Base-by-base conservation (phyloP, 495 filamentous ascomycete species). In the Chaetomidium leptoderma region DNA sequence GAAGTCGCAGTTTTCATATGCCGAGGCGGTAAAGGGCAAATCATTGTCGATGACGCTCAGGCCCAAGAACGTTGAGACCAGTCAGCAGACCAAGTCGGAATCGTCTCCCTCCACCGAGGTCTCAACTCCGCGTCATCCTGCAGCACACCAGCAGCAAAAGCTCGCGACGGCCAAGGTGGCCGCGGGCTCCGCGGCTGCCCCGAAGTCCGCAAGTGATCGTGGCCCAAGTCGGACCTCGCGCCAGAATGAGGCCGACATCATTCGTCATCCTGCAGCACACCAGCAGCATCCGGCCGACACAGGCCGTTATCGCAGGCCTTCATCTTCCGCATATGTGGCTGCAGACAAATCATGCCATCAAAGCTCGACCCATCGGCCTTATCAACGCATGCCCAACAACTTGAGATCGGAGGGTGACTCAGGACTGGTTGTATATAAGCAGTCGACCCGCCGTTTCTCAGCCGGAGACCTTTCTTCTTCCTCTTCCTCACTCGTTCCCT, bases 21-120 rank as follows among this genome's bases (percentile, higher is more conserved):
- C 56, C 2, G 56, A 59, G 16, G 57, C 55, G 14, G 46, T 53
- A 9, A 56, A 57, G 35, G 61, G 51, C n/a, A 42, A 30, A 19
- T 0, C 24, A 42, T 40, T 29, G 19, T 7, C 11, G 10, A 23
- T 23, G 11, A 4, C 24, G 0, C 26, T 17, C 8, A 30, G 13
- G 10, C 10, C 2, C 26, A 50, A 2, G 35, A 21, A 50, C 2
- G 53, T 1, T 13, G 16, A 30, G 23, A 10, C 33, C 9, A 13
- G n/a, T 0, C 23, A 11, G 1, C 19, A 17, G 33, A n/a, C 26
- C 32, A 4, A 16, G 6, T 10, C 17, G 17, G 30, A 1, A 2
- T 0, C 24, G n/a, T n/a, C 9, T 4, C 8, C 21, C n/a, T 14
- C 16, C 4, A 9, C 24, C n/a, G 4, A 48, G 11, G 1, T 10